These are phyloP conservation scores for Cladobotryum mycophilum DNA, from an alignment of 2,329 filamentous ascomycete species.

Conservation along the genomic window DNA sequence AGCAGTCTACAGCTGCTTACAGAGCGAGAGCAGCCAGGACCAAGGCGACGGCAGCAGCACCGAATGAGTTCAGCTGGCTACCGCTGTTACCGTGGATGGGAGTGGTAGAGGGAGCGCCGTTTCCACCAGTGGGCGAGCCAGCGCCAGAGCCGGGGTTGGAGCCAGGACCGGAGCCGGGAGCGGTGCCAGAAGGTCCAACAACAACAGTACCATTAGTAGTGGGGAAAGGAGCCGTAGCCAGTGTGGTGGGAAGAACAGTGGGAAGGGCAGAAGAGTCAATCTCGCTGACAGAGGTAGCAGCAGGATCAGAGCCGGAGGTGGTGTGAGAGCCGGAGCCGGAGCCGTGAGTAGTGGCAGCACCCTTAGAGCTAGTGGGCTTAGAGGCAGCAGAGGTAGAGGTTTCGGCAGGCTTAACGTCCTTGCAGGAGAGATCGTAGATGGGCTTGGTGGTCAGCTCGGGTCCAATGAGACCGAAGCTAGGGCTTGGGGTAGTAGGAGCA, in stretches of 20 bases:
- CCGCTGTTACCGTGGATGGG: constrained; percentile 11
- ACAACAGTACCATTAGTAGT: constrained; percentile 10
- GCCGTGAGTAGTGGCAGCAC: constrained; percentile 18
- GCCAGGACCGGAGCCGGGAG: constrained; percentile 12
- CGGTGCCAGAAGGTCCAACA: not conserved
- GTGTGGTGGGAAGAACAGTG: not conserved
- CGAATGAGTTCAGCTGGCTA: constrained; percentile 25
- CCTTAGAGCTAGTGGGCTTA: constrained; percentile 12
- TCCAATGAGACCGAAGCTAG: constrained; percentile 66
- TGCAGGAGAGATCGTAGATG: constrained; percentile 58
- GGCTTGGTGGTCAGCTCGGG: constrained; percentile 46
- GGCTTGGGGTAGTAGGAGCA: constrained; percentile 51
- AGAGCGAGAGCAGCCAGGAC: constrained; percentile 24
- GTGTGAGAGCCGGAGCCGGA: constrained; percentile 21
- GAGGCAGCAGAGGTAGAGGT: constrained; percentile 9
- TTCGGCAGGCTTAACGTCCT: constrained; percentile 18
- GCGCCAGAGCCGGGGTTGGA: constrained; percentile 22
- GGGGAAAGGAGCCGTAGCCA: constrained; percentile 13
- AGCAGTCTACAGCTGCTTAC: constrained; percentile 14
- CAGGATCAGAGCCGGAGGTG: constrained; percentile 21
- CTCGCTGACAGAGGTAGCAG: constrained; percentile 12
- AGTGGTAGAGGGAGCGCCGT: constrained; percentile 9
- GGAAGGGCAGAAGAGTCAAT: constrained; percentile 3
- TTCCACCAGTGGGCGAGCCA: constrained; percentile 12
- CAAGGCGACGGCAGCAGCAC: constrained; percentile 25